Evolutionary conservation across 345 rosid species (phyloP).

Genomic region (Kernera saxatilis): DNA sequence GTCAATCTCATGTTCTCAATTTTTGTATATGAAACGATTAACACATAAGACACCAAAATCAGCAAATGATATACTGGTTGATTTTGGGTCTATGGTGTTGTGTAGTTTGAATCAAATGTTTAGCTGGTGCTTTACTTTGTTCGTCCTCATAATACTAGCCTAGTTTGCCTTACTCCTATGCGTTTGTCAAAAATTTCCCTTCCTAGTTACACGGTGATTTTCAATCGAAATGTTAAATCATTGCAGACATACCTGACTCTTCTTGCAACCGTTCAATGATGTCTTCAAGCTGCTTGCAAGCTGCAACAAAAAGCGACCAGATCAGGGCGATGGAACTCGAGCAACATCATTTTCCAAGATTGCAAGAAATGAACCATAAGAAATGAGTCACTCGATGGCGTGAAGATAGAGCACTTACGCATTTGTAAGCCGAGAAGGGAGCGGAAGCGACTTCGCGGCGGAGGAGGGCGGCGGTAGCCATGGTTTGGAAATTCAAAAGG

Average conservation of each 20-base stretch:
- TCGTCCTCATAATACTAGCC: too few species aligned
- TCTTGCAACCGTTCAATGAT: conserved; percentile 52
- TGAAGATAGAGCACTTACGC: conserved; percentile 45
- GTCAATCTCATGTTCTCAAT: not conserved
- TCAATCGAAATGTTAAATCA: not conserved
- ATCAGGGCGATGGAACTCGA: not conserved
- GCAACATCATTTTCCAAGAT: not conserved
- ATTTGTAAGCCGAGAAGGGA: conserved; percentile 57
- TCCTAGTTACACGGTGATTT: not conserved
- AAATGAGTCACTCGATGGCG: not conserved
- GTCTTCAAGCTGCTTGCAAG: conserved; percentile 43
- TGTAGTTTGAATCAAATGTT: too few species aligned
- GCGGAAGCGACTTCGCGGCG: conserved; percentile 63
- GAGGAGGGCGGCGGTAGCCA: conserved; percentile 67
- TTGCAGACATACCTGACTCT: conserved; percentile 52
- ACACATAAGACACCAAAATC: not conserved
- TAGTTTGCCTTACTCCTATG: not conserved
- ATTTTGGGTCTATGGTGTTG: too few species aligned
- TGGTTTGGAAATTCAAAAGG: conserved; percentile 14
- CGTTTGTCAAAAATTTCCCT: not conserved
- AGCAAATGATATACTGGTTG: too few species aligned
- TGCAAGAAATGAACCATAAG: not conserved
- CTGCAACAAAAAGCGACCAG: conserved; percentile 34
- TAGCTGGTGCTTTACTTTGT: too few species aligned
- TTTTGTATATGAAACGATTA: not conserved